phyloP scores from a whole-genome alignment of 2,329 filamentous ascomycete genomes.

The Dactylellina haptotyla region DNA sequence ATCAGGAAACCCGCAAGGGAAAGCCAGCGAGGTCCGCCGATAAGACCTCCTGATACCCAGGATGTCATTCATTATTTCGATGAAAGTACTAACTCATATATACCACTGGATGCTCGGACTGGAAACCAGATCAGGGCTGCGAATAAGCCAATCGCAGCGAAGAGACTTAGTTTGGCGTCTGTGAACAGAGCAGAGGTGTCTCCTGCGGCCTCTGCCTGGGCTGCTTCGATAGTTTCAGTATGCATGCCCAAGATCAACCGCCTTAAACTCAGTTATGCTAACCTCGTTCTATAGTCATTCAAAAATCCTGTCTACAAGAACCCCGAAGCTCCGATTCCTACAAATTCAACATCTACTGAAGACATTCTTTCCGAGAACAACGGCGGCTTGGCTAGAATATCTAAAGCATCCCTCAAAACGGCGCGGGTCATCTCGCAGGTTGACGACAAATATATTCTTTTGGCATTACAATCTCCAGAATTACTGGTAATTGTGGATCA shows the following conservation, averaged over 20 bases:
- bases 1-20: background rate
- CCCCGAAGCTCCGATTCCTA: conserved; percentile 20
- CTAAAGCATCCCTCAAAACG: conserved; percentile 69
- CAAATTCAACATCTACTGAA: conserved; percentile 57
- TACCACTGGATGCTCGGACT: conserved; percentile 16
- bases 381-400: conserved; percentile 63
- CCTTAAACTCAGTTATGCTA: background rate
- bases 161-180: conserved; percentile 17
- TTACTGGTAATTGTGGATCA: conserved; percentile 85
- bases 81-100: background rate
- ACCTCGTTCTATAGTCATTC: background rate
- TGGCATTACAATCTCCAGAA: conserved; percentile 52
- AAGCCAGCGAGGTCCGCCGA: background rate
- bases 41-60: background rate
- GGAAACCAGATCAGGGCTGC: conserved; percentile 15
- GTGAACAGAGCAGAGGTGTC: background rate
- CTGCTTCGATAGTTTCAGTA: conserved; percentile 12
- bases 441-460: conserved; percentile 86
- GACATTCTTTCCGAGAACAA: conserved; percentile 47
- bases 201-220: background rate
- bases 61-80: conserved; percentile 2
- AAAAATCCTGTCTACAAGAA: conserved; percentile 25
- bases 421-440: conserved; percentile 82
- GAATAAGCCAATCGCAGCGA: background rate
- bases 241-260: background rate